phyloP scores from a whole-genome alignment of 2,329 filamentous ascomycete genomes.

The Monosporascus sp. region DNA sequence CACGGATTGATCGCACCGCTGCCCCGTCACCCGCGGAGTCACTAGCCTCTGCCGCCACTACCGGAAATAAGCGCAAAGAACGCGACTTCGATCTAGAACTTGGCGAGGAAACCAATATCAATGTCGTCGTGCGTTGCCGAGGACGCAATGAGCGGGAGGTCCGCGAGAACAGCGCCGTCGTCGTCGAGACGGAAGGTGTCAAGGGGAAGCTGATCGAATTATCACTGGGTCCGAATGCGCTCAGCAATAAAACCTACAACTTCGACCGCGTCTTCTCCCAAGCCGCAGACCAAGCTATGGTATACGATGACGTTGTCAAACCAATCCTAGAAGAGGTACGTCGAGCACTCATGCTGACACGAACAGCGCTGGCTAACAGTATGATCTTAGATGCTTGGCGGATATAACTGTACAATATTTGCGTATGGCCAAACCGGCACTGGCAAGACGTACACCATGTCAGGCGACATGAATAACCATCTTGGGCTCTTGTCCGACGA shows the following conservation, averaged over 20 bases:
- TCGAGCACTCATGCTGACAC: slow-evolving; percentile 1
- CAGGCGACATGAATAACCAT: slow-evolving; percentile 88
- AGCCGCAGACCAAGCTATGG: slow-evolving; percentile 86
- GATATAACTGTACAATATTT: slow-evolving; percentile 98
- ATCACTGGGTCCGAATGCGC: slow-evolving; percentile 84
- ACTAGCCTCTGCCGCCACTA: slow-evolving; percentile 52
- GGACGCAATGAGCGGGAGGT: slow-evolving; percentile 91
- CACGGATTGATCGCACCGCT: slow-evolving; percentile 32
- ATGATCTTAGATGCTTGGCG: slow-evolving; percentile 69
- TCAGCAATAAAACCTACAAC: slow-evolving; percentile 93
- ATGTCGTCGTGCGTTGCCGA: slow-evolving; percentile 91
- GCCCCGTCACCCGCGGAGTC: slow-evolving; percentile 68
- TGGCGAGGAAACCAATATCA: slow-evolving; percentile 89
- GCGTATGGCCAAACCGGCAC: slow-evolving; percentile 98
- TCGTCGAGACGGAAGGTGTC: slow-evolving; percentile 81
- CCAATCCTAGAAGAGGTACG: slow-evolving; percentile 88
- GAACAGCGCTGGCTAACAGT: slow-evolving; percentile 5
- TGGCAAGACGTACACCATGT: slow-evolving; percentile 99
- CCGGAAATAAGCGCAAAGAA: slow-evolving; percentile 77
- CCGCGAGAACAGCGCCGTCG: slow-evolving; percentile 88
- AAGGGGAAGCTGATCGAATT: slow-evolving; percentile 80
- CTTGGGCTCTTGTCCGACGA: slow-evolving; percentile 81
- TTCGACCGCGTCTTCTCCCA: slow-evolving; percentile 97
- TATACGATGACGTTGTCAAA: slow-evolving; percentile 92
- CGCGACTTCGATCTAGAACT: slow-evolving; percentile 70